Conservation (phyloP, 805 yeast species). For the Schwanniomyces vanrijiae region DNA sequence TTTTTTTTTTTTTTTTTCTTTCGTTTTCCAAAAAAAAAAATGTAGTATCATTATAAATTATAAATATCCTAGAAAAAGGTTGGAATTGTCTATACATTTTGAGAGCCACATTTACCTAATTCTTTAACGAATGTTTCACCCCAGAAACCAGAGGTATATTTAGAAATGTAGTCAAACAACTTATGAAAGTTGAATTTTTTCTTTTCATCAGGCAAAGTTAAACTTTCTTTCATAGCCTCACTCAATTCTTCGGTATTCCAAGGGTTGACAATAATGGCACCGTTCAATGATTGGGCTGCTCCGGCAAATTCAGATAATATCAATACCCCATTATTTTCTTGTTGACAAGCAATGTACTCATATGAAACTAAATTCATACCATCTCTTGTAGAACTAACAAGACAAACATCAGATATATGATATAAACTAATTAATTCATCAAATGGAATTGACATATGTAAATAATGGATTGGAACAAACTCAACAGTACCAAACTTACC, state of each 20-base stretch:
- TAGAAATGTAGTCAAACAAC: constrained; percentile 82
- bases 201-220: constrained; percentile 84
- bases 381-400: constrained; percentile 92
- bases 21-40: too few relatives aligned
- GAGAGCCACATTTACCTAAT: constrained; percentile 43
- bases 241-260: constrained; percentile 97
- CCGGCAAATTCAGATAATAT: constrained; percentile 96
- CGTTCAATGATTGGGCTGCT: constrained; percentile 97
- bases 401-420: constrained; percentile 82
- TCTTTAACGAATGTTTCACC: constrained; percentile 95
- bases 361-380: constrained; percentile 98
- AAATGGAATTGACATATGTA: constrained; percentile 90
- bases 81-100: not conserved
- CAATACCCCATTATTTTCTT: constrained; percentile 78
- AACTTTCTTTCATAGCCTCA: constrained; percentile 79
- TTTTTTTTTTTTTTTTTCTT: not conserved
- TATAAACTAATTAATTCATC: constrained; percentile 90
- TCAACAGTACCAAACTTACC: constrained; percentile 96
- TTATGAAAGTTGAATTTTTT: constrained; percentile 75
- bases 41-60: too few relatives aligned
- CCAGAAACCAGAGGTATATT: constrained; percentile 96
- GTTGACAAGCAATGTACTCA: constrained; percentile 96
- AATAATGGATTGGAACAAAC: constrained; percentile 94
- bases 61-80: not conserved
- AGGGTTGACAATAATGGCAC: constrained; percentile 91